Evolutionary conservation across 2,329 filamentous ascomycete species (phyloP), one percentile per base, ranked within the genome.

Genomic region (Pseudocercospora cruenta): DNA sequence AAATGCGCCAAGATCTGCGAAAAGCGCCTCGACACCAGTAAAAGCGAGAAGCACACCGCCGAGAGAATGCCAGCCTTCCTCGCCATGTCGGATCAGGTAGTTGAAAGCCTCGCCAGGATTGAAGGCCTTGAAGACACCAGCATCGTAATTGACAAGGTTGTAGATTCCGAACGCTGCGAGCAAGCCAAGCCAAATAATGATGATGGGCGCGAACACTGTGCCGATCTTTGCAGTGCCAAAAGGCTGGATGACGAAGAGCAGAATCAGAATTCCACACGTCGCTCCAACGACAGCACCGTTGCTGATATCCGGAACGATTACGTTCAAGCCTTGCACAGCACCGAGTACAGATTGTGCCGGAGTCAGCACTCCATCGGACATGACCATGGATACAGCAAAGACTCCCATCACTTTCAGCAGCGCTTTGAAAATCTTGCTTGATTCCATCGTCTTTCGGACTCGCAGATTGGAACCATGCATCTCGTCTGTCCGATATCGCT

Each of bases 1-100:
- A 76, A 94, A 94, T 22, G 91, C 91, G 36, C 91, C 91, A 6
- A 94, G 82, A 72, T 94, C 91, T 1, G 91, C 91, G 74, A 93
- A 94, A 0, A 94, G 82, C 1, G 91, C 90, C 75, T 93, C 91
- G n/a, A 91, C 89, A 51, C 89, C 91, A 1, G 91, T 93, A 72
- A 94, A 93, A 2, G 88, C 86, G 9, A 94, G 84, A 1, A 94
- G 78, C 21, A 93, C 86, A 4, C 91, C 91, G 28, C 74, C 89
- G 1, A 92, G 82, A 65, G 84, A 86, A 65, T 81, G 82, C 89
- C 89, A 91, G 0, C 87, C 89, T 4, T 85, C 81, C 3, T 84
- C 81, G 61, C 83, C 82, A 71, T 90, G 87, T 14, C 86, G 82
- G 21, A 85, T 76, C 45, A 91, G 82, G 73, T 88, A 91, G 3